These are phyloP conservation scores for Candida jianshihensis DNA, from an alignment of 805 yeast genomes.

Conservation along the genomic window DNA sequence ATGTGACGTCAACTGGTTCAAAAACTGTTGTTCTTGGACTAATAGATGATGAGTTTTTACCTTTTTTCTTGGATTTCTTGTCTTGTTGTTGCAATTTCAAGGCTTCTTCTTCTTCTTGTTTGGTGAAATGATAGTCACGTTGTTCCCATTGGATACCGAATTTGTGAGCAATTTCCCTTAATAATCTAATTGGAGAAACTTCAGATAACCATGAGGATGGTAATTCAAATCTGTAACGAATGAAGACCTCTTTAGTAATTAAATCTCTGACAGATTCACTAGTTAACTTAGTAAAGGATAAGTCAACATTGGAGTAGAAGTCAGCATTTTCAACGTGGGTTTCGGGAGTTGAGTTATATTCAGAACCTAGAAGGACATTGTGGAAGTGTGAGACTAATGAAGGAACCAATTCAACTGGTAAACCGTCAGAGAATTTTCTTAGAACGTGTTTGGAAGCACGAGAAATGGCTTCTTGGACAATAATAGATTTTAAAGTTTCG, in stretches of 20 bases:
- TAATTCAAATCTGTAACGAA: slow-evolving; percentile 59
- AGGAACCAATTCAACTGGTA: slow-evolving; percentile 53
- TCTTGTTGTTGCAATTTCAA: slow-evolving; percentile 28
- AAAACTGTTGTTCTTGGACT: slow-evolving; percentile 33
- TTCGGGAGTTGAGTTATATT: slow-evolving; percentile 34
- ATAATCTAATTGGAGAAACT: slow-evolving; percentile 34
- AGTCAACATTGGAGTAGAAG: slow-evolving; percentile 36
- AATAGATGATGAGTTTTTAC: slow-evolving; percentile 1
- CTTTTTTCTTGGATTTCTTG: slow-evolving; percentile 24
- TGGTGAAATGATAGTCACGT: slow-evolving; percentile 33
- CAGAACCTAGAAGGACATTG: slow-evolving; percentile 57
- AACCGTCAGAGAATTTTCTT: slow-evolving; percentile 35
- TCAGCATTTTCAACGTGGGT: slow-evolving; percentile 36
- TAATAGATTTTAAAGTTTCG: slow-evolving; percentile 10
- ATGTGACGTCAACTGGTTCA: slow-evolving; percentile 54
- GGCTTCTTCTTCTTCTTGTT: slow-evolving; percentile 29
- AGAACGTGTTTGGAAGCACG: slow-evolving; percentile 75
- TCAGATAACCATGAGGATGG: slow-evolving; percentile 40
- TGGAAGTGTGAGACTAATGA: slow-evolving; percentile 62
- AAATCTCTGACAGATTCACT: slow-evolving; percentile 36
- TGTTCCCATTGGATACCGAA: slow-evolving; percentile 82
- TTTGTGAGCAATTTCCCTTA: slow-evolving; percentile 68
- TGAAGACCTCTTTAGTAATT: slow-evolving; percentile 45
- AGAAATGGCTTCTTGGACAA: slow-evolving; percentile 58
- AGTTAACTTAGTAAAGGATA: slow-evolving; percentile 38